Conservation (phyloP, 495 filamentous ascomycete species). For the Penicillium fimorum region DNA sequence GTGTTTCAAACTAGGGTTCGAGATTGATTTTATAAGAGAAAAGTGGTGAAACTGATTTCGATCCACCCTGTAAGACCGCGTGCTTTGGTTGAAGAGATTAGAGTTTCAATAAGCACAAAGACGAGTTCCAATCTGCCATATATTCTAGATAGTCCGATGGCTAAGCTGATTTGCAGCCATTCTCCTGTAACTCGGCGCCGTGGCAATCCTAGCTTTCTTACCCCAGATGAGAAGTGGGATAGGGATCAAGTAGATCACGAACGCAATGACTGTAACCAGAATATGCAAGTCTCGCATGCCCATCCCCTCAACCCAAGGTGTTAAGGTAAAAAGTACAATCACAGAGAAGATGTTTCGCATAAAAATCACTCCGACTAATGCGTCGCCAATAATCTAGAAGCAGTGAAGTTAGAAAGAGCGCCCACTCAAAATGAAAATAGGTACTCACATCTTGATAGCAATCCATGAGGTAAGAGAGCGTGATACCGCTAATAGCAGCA, state of each 20-base stretch:
- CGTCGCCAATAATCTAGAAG: slow-evolving; percentile 33
- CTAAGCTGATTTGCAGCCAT: slow-evolving; percentile 25
- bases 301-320: slow-evolving; percentile 37
- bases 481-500: slow-evolving; percentile 23
- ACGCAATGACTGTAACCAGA: slow-evolving; percentile 19
- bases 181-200: slow-evolving; percentile 19
- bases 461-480: slow-evolving; percentile 37
- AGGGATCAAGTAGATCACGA: slow-evolving; percentile 21
- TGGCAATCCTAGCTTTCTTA: slow-evolving; percentile 23
- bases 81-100: too few species aligned
- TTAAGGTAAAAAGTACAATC: slow-evolving; percentile 34
- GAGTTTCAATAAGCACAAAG: neutral
- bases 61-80: too few species aligned
- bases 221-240: slow-evolving; percentile 26
- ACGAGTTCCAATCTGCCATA: neutral
- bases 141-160: slow-evolving; percentile 19
- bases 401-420: neutral
- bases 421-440: neutral
- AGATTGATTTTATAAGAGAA: too few species aligned
- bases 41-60: too few species aligned
- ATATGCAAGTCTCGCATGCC: slow-evolving; percentile 34
- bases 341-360: slow-evolving; percentile 33
- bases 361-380: slow-evolving; percentile 34
- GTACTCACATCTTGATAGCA: slow-evolving; percentile 35
- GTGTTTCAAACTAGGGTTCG: too few species aligned